These are phyloP conservation scores for Posidonia australis DNA, from an alignment of 106 monocot genomes.

Conservation along the genomic window DNA sequence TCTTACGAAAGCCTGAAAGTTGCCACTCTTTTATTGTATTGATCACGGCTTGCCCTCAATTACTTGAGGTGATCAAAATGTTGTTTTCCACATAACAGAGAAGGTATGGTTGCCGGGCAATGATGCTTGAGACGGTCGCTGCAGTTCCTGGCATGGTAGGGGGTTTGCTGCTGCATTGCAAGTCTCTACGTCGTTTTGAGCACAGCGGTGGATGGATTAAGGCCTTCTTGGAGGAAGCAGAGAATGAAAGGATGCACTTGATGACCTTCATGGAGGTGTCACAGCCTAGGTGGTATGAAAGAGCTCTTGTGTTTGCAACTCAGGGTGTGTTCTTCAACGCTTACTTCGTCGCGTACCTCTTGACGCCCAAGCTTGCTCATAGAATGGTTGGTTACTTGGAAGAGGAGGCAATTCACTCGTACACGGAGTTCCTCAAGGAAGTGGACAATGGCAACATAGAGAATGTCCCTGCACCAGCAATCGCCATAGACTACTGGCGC, in stretches of 20 bases:
- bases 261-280: constrained; percentile 76
- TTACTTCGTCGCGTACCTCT: constrained; percentile 34
- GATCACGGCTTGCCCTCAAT: too few species aligned
- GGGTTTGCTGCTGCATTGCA: constrained; percentile 49
- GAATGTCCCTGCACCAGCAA: constrained; percentile 34
- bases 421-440: constrained; percentile 50
- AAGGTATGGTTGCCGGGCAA: constrained; percentile 52
- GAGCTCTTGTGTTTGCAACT: constrained; percentile 35
- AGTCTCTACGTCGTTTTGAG: constrained; percentile 51
- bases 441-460: constrained; percentile 26
- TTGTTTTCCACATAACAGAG: constrained; percentile 29
- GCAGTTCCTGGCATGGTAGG: constrained; percentile 68
- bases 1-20: background rate
- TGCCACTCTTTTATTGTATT: too few species aligned
- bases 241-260: constrained; percentile 76
- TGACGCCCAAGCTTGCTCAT: constrained; percentile 40
- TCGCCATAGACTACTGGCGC: constrained; percentile 50
- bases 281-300: constrained; percentile 51
- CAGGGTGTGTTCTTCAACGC: constrained; percentile 53
- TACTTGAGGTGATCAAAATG: too few species aligned
- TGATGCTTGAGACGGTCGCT: constrained; percentile 69
- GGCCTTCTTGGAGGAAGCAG: constrained; percentile 47
- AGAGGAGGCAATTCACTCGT: constrained; percentile 49
- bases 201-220: constrained; percentile 67
- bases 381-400: constrained; percentile 41